Conservation (phyloP, 176 grass and related monocot species). For the Avena insularis region DNA sequence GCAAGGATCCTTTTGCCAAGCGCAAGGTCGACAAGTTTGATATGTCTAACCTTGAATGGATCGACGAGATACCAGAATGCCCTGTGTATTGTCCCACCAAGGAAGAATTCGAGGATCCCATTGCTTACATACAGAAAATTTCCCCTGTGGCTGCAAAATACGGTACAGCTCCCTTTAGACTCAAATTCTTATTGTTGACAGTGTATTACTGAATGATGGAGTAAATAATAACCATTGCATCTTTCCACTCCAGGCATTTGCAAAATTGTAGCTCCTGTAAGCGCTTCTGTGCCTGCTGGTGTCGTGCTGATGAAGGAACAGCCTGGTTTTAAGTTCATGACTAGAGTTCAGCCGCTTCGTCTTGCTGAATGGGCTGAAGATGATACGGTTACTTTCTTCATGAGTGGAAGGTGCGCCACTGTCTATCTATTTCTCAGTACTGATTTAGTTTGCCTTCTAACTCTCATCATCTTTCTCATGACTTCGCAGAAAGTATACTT, state of each 20-base stretch:
- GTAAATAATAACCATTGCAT: neutral
- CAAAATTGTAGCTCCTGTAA: constrained; percentile 87
- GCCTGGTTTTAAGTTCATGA: constrained; percentile 91
- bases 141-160: constrained; percentile 74
- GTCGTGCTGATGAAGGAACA: constrained; percentile 86
- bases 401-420: constrained; percentile 86
- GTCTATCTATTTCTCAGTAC: constrained; percentile 16
- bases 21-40: constrained; percentile 76
- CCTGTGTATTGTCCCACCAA: constrained; percentile 82
- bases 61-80: constrained; percentile 84
- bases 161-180: constrained; percentile 44
- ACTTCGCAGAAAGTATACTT: constrained; percentile 92
- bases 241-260: constrained; percentile 72
- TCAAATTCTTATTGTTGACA: neutral
- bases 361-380: constrained; percentile 88
- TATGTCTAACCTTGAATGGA: constrained; percentile 84
- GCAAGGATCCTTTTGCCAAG: constrained; percentile 76
- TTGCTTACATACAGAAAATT: constrained; percentile 88
- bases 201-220: neutral
- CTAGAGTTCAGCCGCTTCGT: constrained; percentile 90
- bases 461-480: constrained; percentile 26
- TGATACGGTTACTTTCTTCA: constrained; percentile 89
- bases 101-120: constrained; percentile 85
- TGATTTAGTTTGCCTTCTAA: neutral
- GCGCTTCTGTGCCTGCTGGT: constrained; percentile 86